Evolutionary conservation across 169 alveolate genomes (phyloP).

Genomic region (Plasmodium fragile): DNA sequence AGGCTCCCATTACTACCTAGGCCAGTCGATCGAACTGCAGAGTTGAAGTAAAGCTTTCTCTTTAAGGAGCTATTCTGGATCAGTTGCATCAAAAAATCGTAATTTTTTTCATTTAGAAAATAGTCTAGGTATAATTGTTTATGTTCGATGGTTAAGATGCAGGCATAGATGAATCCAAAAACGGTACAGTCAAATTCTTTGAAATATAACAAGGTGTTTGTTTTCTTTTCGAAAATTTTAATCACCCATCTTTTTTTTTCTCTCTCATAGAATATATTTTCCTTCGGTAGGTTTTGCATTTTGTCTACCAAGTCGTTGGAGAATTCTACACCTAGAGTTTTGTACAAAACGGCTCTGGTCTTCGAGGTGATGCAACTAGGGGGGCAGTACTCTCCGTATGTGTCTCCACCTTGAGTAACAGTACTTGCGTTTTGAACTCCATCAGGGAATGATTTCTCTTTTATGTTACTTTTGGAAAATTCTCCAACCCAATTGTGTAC

Average conservation of each 20-base stretch:
- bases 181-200: slow-evolving; percentile 73
- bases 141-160: slow-evolving; percentile 63
- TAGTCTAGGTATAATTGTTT: slow-evolving; percentile 63
- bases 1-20: not conserved
- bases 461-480: not conserved
- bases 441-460: not conserved
- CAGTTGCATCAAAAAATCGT: slow-evolving; percentile 27
- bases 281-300: slow-evolving; percentile 43
- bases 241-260: slow-evolving; percentile 75
- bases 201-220: slow-evolving; percentile 34
- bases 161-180: slow-evolving; percentile 72
- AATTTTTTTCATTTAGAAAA: slow-evolving; percentile 57
- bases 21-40: not conserved
- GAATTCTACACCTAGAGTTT: slow-evolving; percentile 19
- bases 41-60: not conserved
- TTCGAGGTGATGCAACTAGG: not conserved
- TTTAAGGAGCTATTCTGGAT: slow-evolving; percentile 31
- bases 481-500: not conserved
- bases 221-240: slow-evolving; percentile 33
- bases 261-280: slow-evolving; percentile 63
- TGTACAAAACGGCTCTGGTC: slow-evolving; percentile 17
- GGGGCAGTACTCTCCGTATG: not conserved
- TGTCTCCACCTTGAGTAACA: not conserved
- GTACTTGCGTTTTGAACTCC: not conserved
- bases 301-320: slow-evolving; percentile 27